phyloP scores from a whole-genome alignment of 306 rosid genomes.

The Lagenaria siceraria region DNA sequence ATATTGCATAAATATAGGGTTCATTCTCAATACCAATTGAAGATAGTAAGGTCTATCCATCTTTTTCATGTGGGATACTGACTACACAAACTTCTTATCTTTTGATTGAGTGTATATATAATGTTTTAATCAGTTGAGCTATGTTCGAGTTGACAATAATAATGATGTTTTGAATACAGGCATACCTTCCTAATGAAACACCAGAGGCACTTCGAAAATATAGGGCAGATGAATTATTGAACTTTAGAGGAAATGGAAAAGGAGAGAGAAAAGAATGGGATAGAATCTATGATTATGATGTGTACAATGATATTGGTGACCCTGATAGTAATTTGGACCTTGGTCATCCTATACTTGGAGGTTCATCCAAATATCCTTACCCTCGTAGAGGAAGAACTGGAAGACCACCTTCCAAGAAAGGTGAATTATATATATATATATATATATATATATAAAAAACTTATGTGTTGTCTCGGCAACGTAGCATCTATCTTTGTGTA shows the following conservation, averaged over 20 bases:
- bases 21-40: no score
- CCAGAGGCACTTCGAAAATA: slow-evolving; percentile 34
- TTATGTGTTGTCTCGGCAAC: no score
- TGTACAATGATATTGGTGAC: slow-evolving; percentile 60
- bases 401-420: slow-evolving; percentile 32
- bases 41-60: no score
- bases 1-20: no score
- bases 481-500: no score
- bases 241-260: slow-evolving; percentile 53
- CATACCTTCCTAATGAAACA: slow-evolving; percentile 55
- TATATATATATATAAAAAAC: no score
- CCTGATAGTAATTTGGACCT: slow-evolving; percentile 21
- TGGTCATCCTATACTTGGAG: slow-evolving; percentile 64
- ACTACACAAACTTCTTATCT: no score
- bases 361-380: slow-evolving; percentile 38
- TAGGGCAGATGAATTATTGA: slow-evolving; percentile 33
- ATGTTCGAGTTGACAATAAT: no score
- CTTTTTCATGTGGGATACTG: no score
- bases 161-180: not conserved
- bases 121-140: no score
- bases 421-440: no score
- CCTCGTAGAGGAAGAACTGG: slow-evolving; percentile 82
- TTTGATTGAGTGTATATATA: no score
- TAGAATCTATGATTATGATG: slow-evolving; percentile 60
- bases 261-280: slow-evolving; percentile 33